Evolutionary conservation across 1,284 basidiomycete species (phyloP).

Genomic region (Afroboletus lepidellus): DNA sequence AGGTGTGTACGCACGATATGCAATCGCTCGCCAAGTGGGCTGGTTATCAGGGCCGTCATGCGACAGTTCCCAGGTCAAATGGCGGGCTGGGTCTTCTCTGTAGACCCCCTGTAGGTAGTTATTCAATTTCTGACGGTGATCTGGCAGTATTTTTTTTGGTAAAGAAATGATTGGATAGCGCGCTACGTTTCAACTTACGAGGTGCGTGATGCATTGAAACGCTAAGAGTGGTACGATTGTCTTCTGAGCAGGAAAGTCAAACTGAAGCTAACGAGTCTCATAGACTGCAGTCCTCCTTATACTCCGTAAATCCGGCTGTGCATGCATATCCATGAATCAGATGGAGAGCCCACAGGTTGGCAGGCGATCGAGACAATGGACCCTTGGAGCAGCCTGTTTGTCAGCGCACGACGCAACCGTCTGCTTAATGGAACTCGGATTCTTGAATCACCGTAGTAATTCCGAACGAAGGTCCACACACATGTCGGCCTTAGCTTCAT

Average conservation of each 20-base stretch:
- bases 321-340: slow-evolving; percentile 2
- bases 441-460: not conserved
- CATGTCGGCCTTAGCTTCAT: slow-evolving; percentile 4
- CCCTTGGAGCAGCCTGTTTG: slow-evolving; percentile 4
- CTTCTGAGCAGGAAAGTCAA: not conserved
- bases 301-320: slow-evolving; percentile 12
- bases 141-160: slow-evolving; percentile 9
- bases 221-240: not conserved
- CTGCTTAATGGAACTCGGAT: not conserved
- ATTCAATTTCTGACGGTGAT: slow-evolving; percentile 25
- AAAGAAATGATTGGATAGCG: not conserved
- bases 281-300: slow-evolving; percentile 5
- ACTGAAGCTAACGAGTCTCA: not conserved
- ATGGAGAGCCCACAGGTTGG: slow-evolving; percentile 28
- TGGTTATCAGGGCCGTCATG: slow-evolving; percentile 21
- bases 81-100: slow-evolving; percentile 15
- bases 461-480: not conserved
- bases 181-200: slow-evolving; percentile 14
- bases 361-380: slow-evolving; percentile 1
- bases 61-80: slow-evolving; percentile 24
- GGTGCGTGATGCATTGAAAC: slow-evolving; percentile 12
- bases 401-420: not conserved
- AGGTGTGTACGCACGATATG: slow-evolving; percentile 20
- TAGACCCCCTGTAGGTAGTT: slow-evolving; percentile 23
- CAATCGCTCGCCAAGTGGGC: slow-evolving; percentile 29